Evolutionary conservation across 495 filamentous ascomycete genomes (phyloP), one percentile per base, ranked within the genome.

Genomic region (Collariella sp.): DNA sequence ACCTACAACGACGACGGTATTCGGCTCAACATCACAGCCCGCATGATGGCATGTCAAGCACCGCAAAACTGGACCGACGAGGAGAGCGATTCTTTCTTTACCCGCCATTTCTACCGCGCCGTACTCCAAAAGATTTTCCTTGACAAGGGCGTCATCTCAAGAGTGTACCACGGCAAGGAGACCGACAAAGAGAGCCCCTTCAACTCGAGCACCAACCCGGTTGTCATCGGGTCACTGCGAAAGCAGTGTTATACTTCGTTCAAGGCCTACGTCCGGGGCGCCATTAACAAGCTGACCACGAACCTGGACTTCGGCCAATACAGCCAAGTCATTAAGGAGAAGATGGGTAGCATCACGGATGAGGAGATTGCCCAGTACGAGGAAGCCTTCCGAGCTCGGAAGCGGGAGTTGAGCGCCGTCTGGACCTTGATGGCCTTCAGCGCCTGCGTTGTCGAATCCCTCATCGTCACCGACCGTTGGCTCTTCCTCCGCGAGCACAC

Each of bases 391-490:
- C 61, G 59, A 31, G 71, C 73, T n/a, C 74, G 83, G 56, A 89
- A 84, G 74, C 86, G 91, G 60, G 83, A 95, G 59, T 75, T 98
- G 15, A 89, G 85, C 67, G 76, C 91, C 4, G 75, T 89, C 34
- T 98, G 93, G 93, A 87, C 78, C 59, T 69, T 98, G 62, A 97
- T 97, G 91, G 89, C 93, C 2, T 96, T 95, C 63, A 93, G 88
- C 62, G 88, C 94, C 7, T 79, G 79, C 10, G 83, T 96, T 13
- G 83, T 91, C 26, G 93, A 98, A 70, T 86, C 88, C 23, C 70
- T 90, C 48, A 90, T 98, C 65, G 88, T 96, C 34, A 83, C 89
- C 31, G 93, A 98, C 75, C 75, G 93, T 39, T 97, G 88, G 89
- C 74, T 88, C 50, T 98, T 86, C 69, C 73, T 98, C 52, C 82